Percentiles rank a stretch among this genome's conserved stretches.
phyloP scores from a whole-genome alignment of 2,329 filamentous ascomycete species.

The Colletotrichum sp. region DNA sequence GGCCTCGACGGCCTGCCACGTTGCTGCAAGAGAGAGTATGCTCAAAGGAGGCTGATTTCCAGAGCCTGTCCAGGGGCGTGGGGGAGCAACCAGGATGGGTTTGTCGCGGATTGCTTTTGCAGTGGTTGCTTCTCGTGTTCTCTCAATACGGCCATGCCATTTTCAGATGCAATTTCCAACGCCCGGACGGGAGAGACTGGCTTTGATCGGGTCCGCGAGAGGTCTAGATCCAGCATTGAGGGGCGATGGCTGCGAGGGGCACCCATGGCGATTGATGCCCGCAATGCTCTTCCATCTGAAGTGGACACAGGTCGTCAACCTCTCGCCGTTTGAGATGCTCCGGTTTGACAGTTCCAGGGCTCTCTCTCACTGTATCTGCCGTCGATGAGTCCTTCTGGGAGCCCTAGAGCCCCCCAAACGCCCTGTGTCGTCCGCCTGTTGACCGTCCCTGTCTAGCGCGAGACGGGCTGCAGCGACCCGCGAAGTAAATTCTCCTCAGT shows the following conservation, averaged over 20 bases:
- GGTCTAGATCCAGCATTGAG: conserved; percentile 11
- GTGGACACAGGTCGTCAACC: not conserved
- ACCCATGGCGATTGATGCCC: not conserved
- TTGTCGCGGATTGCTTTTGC: not conserved
- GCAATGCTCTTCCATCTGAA: conserved; percentile 1
- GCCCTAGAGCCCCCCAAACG: not conserved
- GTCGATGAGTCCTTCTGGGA: not conserved
- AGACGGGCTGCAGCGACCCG: not conserved
- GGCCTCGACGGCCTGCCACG: not conserved
- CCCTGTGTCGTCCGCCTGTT: not conserved
- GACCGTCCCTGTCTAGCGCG: not conserved
- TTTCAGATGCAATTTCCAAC: conserved; percentile 21
- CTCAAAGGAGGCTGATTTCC: not conserved
- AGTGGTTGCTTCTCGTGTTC: conserved; percentile 13
- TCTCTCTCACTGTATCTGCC: not conserved
- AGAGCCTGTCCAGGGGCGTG: not conserved
- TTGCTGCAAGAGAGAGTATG: not conserved
- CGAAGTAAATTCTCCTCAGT: not conserved
- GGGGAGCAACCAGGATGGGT: not conserved
- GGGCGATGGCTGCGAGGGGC: not conserved
- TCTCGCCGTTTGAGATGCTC: not conserved
- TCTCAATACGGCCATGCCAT: conserved; percentile 13
- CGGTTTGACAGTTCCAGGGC: not conserved
- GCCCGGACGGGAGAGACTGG: not conserved
- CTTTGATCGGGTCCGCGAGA: not conserved